Evolutionary conservation across 768 basidiomycete species (phyloP), one percentile per base, ranked within the genome.

Genomic region (Leccinum subtestaceum): DNA sequence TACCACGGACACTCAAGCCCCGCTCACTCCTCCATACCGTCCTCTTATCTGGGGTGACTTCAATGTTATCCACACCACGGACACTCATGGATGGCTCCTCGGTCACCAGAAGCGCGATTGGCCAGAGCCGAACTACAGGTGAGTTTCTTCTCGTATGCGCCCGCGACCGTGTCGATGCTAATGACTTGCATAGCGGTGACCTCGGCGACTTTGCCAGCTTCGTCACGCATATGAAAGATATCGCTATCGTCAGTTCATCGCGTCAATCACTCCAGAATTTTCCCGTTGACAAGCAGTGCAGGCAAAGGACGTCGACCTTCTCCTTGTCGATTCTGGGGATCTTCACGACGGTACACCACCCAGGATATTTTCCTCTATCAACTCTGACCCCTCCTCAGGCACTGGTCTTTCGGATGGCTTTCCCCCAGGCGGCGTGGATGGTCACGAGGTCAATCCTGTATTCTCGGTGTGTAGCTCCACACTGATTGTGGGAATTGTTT

Each of bases 161-260:
- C n/a, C n/a, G n/a, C n/a, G n/a, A 51, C 23, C 19, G 17, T 19
- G 23, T 52, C 3, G 50, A 62, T 10, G 5, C 50, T 56, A 38
- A 57, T 11, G 27, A 4, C 13, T 29, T 57, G 8, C 36, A 7
- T 56, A 78, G 81, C 58, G 85, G 83, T 13, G n/a, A n/a, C n/a
- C 79, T 86, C 27, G 93, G 92, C n/a, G 91, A 93, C 63, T 89
- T 95, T 68, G 80, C 87, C 40, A 91, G 89, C n/a, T 97, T 95
- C 63, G 87, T 92, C 13, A 65, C 82, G 2, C 90, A 91, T 59
- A 88, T 95, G 87, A 91, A 93, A 74, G 67, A 81, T 36, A 77
- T 88, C 46, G 93, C 94, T 4, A 54, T 80, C 50, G 86, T 86
- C 60, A 34, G n/a, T n/a, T n/a, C n/a, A n/a, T n/a, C n/a, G n/a